Base-by-base conservation (phyloP, 2,329 filamentous ascomycete genomes). In the Pyrenophora graminea region DNA sequence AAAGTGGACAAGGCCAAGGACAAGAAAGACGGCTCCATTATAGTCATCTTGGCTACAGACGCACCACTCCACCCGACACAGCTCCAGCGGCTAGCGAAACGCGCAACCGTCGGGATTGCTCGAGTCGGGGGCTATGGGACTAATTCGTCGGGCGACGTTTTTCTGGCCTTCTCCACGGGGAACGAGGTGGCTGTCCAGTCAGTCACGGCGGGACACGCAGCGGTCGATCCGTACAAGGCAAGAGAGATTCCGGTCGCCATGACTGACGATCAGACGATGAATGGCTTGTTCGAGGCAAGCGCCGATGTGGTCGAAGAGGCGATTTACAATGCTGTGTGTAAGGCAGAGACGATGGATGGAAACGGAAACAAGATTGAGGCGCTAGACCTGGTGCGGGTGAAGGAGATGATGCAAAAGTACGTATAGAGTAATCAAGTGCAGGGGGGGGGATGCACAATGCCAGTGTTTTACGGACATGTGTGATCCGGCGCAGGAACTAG, bases 101-200 rank as follows among this genome's bases (percentile, higher is more conserved):
- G 84, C 31, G 84, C 84, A 1, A 85, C 84, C 0, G 79, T 87
- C 1, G 85, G 86, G 0, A 67, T 89, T 1, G 75, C 80, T 4
- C 77, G 80, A 49, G 84, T 86, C 0, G 85, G 85, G 2, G 83
- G 84, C 2, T 82, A 82, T 52, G 85, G 84, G 0, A 76, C 79
- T 37, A 87, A 87, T 56, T 78, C 77, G 9, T 87, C 83, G 0
- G 86, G 85, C 0, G 85, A 89, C 53, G 82, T 89, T 51, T 87
- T 88, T 64, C 74, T 89, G 2, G 85, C 85, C 3, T 83, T 89
- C 52, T 87, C 84, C 6, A 88, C 85, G 0, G 85, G 76, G 5
- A 83, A 81, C 51, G 73, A 76, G 37, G 71, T 84, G 1, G 71
- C 74, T 2, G 75, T 80, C 32, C 77, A 80, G 59, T 73, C 69